These are phyloP conservation scores for Aspergillus hancockii DNA, from an alignment of 495 filamentous ascomycete species.

Conservation along the genomic window DNA sequence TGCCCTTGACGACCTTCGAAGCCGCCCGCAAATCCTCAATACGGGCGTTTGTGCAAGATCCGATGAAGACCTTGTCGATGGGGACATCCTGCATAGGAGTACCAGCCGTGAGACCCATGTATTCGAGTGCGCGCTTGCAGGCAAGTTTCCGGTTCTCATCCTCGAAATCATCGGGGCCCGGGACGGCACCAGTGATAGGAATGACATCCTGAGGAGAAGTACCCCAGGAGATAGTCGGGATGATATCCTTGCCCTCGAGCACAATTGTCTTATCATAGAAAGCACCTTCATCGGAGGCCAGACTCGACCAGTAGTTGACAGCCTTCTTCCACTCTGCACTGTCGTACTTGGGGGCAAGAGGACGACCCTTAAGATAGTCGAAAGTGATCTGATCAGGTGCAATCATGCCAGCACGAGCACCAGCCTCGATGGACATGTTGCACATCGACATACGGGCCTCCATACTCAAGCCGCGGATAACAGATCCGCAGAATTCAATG, in stretches of 20 bases:
- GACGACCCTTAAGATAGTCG: constrained; percentile 88
- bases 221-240: constrained; percentile 94
- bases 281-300: constrained; percentile 82
- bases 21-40: constrained; percentile 95
- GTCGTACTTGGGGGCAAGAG: constrained; percentile 81
- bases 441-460: constrained; percentile 99
- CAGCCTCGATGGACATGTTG: constrained; percentile 99
- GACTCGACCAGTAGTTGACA: constrained; percentile 81
- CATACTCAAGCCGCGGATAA: constrained; percentile 87
- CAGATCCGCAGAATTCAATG: constrained; percentile 95
- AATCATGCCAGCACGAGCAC: constrained; percentile 94
- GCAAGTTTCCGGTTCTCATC: constrained; percentile 75
- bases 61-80: constrained; percentile 97
- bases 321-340: constrained; percentile 90
- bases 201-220: constrained; percentile 96
- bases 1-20: constrained; percentile 80
- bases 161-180: constrained; percentile 82
- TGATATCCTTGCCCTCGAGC: constrained; percentile 88
- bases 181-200: constrained; percentile 86
- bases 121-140: constrained; percentile 81
- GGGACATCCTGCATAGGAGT: constrained; percentile 87
- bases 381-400: constrained; percentile 93
- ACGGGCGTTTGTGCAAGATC: constrained; percentile 94
- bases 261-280: constrained; percentile 84
- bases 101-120: constrained; percentile 88